Base-by-base conservation (phyloP, 192 early-diverging fungal genomes). In the Podila epicladia region DNA sequence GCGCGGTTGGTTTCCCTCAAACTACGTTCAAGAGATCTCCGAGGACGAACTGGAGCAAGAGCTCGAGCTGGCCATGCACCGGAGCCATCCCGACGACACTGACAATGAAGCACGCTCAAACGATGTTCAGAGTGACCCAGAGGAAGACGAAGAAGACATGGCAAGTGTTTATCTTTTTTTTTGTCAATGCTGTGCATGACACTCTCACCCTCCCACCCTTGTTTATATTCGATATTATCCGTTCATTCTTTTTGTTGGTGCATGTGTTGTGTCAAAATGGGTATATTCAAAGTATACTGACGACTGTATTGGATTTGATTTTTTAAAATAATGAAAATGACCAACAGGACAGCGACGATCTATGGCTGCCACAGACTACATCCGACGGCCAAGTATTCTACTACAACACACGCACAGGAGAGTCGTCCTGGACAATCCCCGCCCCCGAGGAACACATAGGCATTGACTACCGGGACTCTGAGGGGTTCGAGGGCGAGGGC, bases 1-100 rank as follows among this genome's bases (percentile, higher is more conserved):
- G 65, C 89, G 94, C 51, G 97, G 97, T 24, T 94, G 95, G 94
- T 97, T 97, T 83, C 95, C 95, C 13, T 92, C 92, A 35, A 95
- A 97, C 82, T 95, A 94, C 84, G 92, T 95, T 50, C 67, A 82
- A 37, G 51, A 65, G 6, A 38, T 75, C 49, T 35, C 58, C 41
- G 63, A 79, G 22, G 73, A 82, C 48, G 70, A 82, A 37, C 58
- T 55, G n/a, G 80, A 82, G 53, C 20, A 24, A 0, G 53, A 55
- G 22, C 53, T 55, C n/a, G 53, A 55, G 53, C 6, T 55, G 53
- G 53, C 53, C 53, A 55, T 55, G 53, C 53, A 24, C 24, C 53
- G 24, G 22, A 45, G 41, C 41, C 41, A 45, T 4, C 53, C 20
- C 4, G 53, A 55, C 9, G 53, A 55, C 53, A 55, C 53, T 24